Evolutionary conservation across 2,329 filamentous ascomycete genomes (phyloP).

Genomic region (Pseudomassariella vexata): DNA sequence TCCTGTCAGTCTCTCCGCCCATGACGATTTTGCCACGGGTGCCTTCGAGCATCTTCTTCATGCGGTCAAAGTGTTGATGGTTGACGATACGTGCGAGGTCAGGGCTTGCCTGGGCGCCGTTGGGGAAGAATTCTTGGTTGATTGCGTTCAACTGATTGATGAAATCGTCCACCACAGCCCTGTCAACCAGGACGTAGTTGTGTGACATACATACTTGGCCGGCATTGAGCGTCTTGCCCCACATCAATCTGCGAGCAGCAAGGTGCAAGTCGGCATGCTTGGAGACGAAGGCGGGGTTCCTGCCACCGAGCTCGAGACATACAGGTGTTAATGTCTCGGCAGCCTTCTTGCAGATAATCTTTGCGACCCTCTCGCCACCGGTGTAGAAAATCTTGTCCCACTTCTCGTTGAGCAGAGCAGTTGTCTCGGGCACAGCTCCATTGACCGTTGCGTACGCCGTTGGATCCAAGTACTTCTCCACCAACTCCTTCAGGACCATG

Average conservation of each 20-base stretch:
- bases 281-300: constrained; percentile 88
- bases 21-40: constrained; percentile 79
- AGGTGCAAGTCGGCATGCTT: constrained; percentile 73
- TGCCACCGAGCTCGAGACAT: constrained; percentile 82
- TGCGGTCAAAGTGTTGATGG: constrained; percentile 67
- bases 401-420: constrained; percentile 75
- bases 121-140: constrained; percentile 74
- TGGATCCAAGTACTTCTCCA: constrained; percentile 71
- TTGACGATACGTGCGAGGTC: constrained; percentile 83
- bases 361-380: constrained; percentile 71
- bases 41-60: constrained; percentile 88
- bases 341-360: constrained; percentile 84
- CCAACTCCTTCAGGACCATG: constrained; percentile 71
- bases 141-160: constrained; percentile 67
- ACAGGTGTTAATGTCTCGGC: constrained; percentile 85
- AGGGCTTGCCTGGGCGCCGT: constrained; percentile 69
- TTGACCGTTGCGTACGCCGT: constrained; percentile 74
- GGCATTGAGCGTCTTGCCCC: constrained; percentile 81
- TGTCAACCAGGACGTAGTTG: constrained; percentile 86
- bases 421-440: constrained; percentile 74
- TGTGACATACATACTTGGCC: constrained; percentile 91
- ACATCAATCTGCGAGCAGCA: constrained; percentile 78
- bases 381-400: constrained; percentile 99
- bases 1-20: constrained; percentile 77
- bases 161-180: constrained; percentile 64